Evolutionary conservation across 164 flowering plant genomes (phyloP).

Genomic region (Dillenia turbinata): DNA sequence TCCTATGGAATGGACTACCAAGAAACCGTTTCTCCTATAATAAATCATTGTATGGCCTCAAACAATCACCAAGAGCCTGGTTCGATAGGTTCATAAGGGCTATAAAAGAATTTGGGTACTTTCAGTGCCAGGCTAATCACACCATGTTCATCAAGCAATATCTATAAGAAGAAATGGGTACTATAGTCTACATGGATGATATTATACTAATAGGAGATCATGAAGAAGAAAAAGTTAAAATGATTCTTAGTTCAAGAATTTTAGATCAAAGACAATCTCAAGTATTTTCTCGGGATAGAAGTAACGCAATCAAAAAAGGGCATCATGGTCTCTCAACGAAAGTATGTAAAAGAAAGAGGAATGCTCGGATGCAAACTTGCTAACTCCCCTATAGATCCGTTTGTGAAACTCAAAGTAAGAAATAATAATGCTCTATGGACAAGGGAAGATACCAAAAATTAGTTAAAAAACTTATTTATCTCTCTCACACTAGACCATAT

Average conservation of each 20-base stretch:
- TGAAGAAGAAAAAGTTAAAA: too few relatives aligned
- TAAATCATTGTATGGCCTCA: too few relatives aligned
- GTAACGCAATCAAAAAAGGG: conserved; percentile 5
- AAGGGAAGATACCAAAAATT: conserved; percentile 4
- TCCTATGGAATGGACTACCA: neutral
- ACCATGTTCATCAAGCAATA: neutral
- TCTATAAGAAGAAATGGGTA: neutral
- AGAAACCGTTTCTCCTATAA: conserved; percentile 5
- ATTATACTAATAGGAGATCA: too few relatives aligned
- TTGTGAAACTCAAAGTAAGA: neutral
- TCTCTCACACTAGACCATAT: too few relatives aligned
- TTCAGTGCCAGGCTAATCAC: neutral
- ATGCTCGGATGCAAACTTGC: conserved; percentile 7
- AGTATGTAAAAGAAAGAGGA: too few relatives aligned
- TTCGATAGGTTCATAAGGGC: neutral
- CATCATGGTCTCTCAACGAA: neutral
- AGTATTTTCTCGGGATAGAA: conserved; percentile 17
- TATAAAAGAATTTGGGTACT: neutral
- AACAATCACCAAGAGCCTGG: conserved; percentile 13
- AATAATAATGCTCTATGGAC: neutral
- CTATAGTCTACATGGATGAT: conserved; percentile 14
- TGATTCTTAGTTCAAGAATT: conserved; percentile 1
- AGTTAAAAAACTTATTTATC: too few relatives aligned
- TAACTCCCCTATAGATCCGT: conserved; percentile 6
- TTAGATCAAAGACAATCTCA: conserved; percentile 7